phyloP scores from a whole-genome alignment of 129 eudicot genomes.

The Kitagawia praeruptora region DNA sequence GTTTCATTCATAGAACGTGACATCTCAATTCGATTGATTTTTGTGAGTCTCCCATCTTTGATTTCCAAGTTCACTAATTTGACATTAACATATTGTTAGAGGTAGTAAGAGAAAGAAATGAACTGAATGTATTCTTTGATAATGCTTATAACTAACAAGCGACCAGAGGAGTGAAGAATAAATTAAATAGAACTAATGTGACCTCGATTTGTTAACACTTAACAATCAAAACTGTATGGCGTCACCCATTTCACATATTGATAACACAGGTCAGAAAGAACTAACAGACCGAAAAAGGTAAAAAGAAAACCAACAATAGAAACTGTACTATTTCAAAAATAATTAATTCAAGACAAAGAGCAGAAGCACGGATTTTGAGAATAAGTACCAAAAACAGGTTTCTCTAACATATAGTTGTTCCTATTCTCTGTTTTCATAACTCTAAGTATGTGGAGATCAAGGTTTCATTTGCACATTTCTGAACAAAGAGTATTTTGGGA shows the following conservation, averaged over 20 bases:
- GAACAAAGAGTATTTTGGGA: background rate
- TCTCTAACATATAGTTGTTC: background rate
- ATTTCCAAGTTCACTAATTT: constrained; percentile 25
- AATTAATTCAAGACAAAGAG: background rate
- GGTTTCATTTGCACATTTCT: background rate
- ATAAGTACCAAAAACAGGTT: background rate
- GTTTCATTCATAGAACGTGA: constrained; percentile 10
- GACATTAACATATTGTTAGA: background rate
- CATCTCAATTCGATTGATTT: background rate
- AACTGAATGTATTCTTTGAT: background rate
- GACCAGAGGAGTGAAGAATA: background rate
- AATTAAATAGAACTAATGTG: background rate
- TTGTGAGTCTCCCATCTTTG: constrained; percentile 15
- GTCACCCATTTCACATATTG: background rate
- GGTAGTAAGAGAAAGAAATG: constrained; percentile 2
- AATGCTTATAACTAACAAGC: background rate
- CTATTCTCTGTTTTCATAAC: background rate
- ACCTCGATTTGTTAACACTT: background rate
- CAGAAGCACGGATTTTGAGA: background rate
- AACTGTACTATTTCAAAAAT: background rate
- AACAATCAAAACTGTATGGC: background rate
- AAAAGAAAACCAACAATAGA: background rate
- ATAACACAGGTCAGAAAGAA: background rate
- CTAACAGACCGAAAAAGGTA: background rate
- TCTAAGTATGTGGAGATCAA: background rate